A percentile compares a stretch with the other conserved stretches of the same genome.
phyloP scores from a whole-genome alignment of 768 basidiomycete genomes.

The Pulveroboletus sp. region DNA sequence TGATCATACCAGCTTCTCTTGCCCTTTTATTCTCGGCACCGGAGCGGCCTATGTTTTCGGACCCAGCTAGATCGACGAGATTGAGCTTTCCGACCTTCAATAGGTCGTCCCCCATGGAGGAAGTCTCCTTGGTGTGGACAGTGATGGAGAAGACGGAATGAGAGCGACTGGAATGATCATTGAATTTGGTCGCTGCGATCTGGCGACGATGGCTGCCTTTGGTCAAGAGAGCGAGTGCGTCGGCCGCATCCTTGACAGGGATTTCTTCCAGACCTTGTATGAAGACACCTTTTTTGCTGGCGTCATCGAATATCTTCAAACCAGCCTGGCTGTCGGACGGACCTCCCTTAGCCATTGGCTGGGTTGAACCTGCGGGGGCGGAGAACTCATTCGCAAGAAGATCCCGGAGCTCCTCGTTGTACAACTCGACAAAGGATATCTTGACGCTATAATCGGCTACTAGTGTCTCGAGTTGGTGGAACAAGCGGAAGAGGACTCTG shows the following conservation, averaged over 20 bases:
- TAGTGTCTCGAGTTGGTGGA: slow-evolving; percentile 77
- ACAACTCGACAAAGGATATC: slow-evolving; percentile 91
- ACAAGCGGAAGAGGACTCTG: slow-evolving; percentile 85
- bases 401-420: slow-evolving; percentile 97
- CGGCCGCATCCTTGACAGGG: slow-evolving; percentile 73
- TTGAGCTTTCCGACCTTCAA: slow-evolving; percentile 94
- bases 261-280: slow-evolving; percentile 95
- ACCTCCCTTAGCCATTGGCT: slow-evolving; percentile 70
- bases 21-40: slow-evolving; percentile 95
- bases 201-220: slow-evolving; percentile 91
- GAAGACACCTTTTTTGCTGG: slow-evolving; percentile 80
- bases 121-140: slow-evolving; percentile 85
- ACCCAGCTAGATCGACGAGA: slow-evolving; percentile 94
- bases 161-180: slow-evolving; percentile 95
- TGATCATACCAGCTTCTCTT: slow-evolving; percentile 97
- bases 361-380: slow-evolving; percentile 58
- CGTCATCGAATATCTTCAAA: slow-evolving; percentile 92
- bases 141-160: slow-evolving; percentile 98
- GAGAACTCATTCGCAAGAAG: slow-evolving; percentile 78
- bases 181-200: slow-evolving; percentile 95
- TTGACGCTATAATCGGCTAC: slow-evolving; percentile 86
- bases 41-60: slow-evolving; percentile 93
- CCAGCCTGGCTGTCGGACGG: slow-evolving; percentile 51
- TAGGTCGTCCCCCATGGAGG: slow-evolving; percentile 76
- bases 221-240: slow-evolving; percentile 78